A percentile compares a stretch with the other conserved stretches of the same genome.
Conservation (phyloP, 2,329 filamentous ascomycete species). For the Cordyceps cicadae region DNA sequence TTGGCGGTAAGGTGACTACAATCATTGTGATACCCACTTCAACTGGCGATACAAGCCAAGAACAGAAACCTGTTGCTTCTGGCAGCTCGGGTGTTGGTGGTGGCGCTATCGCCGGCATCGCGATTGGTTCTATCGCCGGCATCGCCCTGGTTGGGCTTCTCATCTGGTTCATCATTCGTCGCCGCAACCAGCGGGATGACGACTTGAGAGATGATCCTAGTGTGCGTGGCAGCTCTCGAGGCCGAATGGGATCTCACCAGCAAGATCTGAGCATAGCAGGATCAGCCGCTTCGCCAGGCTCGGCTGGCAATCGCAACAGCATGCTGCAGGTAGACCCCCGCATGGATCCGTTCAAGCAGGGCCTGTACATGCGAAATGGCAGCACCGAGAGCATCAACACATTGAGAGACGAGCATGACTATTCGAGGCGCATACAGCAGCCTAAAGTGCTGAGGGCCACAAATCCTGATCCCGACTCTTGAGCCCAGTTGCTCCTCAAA, state of each 20-base stretch:
- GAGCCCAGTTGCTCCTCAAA: background rate
- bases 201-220: slow-evolving; percentile 37
- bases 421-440: slow-evolving; percentile 51
- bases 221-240: slow-evolving; percentile 42
- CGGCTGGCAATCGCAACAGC: slow-evolving; percentile 42
- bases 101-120: slow-evolving; percentile 44
- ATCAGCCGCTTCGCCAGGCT: slow-evolving; percentile 24
- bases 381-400: slow-evolving; percentile 58
- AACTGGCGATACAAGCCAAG: slow-evolving; percentile 17
- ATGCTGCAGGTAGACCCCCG: slow-evolving; percentile 52
- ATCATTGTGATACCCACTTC: slow-evolving; percentile 43
- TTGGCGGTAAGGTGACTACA: slow-evolving; percentile 44
- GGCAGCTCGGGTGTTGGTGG: slow-evolving; percentile 28
- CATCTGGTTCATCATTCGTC: slow-evolving; percentile 28
- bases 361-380: slow-evolving; percentile 48
- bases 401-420: slow-evolving; percentile 56
- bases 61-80: slow-evolving; percentile 11
- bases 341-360: slow-evolving; percentile 52
- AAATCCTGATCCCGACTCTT: slow-evolving; percentile 54
- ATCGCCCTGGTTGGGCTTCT: slow-evolving; percentile 30
- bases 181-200: slow-evolving; percentile 36
- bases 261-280: slow-evolving; percentile 32
- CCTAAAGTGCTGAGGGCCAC: slow-evolving; percentile 52
- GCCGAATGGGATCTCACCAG: slow-evolving; percentile 36
- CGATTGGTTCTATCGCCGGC: slow-evolving; percentile 40